Percentiles rank a stretch among this genome's conserved stretches.
These are phyloP conservation scores for Geosmithia flava DNA, from an alignment of 2,329 filamentous ascomycete species.

Conservation along the genomic window DNA sequence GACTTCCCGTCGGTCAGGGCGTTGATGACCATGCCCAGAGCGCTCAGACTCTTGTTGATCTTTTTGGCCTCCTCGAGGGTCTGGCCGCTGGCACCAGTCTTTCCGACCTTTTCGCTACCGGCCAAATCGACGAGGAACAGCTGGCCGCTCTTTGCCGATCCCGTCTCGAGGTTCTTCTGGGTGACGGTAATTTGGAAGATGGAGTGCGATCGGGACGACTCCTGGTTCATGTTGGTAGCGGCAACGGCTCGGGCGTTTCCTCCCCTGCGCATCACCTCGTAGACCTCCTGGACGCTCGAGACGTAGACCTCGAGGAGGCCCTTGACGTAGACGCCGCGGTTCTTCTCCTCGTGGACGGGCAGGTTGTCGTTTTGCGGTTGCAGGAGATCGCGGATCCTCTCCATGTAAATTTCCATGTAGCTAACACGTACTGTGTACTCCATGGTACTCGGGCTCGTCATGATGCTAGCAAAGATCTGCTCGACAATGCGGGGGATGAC, in stretches of 20 bases:
- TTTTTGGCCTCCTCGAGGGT: conserved; percentile 98
- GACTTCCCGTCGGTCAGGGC: conserved; percentile 94
- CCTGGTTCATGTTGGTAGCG: conserved; percentile 98
- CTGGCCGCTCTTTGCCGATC: conserved; percentile 90
- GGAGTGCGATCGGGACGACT: conserved; percentile 94
- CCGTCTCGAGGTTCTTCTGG: conserved; percentile 95
- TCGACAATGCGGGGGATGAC: conserved; percentile 95
- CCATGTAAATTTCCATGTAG: conserved; percentile 99
- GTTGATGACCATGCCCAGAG: conserved; percentile 98
- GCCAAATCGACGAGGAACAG: conserved; percentile 96
- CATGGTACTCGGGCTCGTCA: conserved; percentile 82
- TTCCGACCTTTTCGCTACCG: conserved; percentile 96
- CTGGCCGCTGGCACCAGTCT: conserved; percentile 94
- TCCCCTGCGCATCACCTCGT: conserved; percentile 90
- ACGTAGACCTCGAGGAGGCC: conserved; percentile 91
- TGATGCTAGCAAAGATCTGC: conserved; percentile 92
- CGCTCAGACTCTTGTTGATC: conserved; percentile 99
- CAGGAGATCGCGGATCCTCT: conserved; percentile 87
- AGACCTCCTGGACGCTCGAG: conserved; percentile 88
- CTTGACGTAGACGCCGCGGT: conserved; percentile 90
- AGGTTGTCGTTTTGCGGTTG: conserved; percentile 91
- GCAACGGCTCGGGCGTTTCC: conserved; percentile 83
- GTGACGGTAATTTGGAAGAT: conserved; percentile 96
- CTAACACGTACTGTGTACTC: conserved; percentile 98
- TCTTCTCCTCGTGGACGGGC: conserved; percentile 97